phyloP scores from a whole-genome alignment of 176 grass and related monocot species.

The Musa itinerans region DNA sequence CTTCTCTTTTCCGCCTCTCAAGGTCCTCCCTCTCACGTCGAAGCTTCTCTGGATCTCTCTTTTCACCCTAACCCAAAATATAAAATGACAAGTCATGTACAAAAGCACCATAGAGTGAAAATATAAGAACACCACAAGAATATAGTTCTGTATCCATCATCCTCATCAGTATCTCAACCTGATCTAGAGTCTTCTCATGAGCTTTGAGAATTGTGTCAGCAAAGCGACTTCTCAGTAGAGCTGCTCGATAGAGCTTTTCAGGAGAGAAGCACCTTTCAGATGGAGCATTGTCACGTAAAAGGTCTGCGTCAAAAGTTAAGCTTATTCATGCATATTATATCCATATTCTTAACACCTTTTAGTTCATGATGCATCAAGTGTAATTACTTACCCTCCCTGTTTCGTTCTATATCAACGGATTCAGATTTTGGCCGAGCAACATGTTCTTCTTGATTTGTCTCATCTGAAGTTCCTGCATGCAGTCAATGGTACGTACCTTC shows the following conservation, averaged over 20 bases:
- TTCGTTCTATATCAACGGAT: constrained; percentile 36
- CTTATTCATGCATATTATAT: constrained; percentile 21
- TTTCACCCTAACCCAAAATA: constrained; percentile 40
- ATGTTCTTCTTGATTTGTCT: constrained; percentile 32
- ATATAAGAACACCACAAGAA: constrained; percentile 20
- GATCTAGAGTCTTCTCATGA: constrained; percentile 87
- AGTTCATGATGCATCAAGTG: constrained; percentile 8
- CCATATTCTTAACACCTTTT: constrained; percentile 22
- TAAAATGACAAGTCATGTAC: constrained; percentile 1
- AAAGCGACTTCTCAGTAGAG: constrained; percentile 74
- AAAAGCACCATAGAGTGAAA: constrained; percentile 14
- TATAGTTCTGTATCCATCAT: constrained; percentile 14
- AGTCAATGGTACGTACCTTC: not conserved
- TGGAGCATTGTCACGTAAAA: constrained; percentile 45
- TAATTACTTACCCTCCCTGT: constrained; percentile 65
- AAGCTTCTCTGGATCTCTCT: constrained; percentile 93
- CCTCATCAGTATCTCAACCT: constrained; percentile 28
- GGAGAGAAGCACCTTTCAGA: constrained; percentile 53
- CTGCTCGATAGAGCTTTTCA: constrained; percentile 69
- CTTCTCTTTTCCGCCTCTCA: constrained; percentile 79
- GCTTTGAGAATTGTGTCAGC: constrained; percentile 98
- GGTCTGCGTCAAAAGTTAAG: constrained; percentile 34
- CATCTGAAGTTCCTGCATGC: constrained; percentile 41
- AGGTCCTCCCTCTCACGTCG: constrained; percentile 69
- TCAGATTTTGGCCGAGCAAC: constrained; percentile 31